Conservation (phyloP, 2,329 filamentous ascomycete species). For the Trichoderma brevicompactum region DNA sequence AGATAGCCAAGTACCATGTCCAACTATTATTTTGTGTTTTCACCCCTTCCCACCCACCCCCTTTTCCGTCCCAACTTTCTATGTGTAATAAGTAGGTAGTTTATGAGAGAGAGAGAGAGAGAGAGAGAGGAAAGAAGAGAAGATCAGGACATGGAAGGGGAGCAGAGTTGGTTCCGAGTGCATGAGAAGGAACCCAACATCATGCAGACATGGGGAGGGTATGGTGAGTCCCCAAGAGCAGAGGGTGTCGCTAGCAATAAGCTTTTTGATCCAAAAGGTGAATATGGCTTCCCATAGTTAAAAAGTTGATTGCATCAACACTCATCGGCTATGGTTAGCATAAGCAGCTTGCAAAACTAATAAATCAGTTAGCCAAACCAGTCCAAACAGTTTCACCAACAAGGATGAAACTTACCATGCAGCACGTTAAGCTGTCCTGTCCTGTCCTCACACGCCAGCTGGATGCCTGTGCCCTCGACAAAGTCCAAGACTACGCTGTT, state of each 20-base stretch:
- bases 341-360: conserved; percentile 46
- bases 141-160: conserved; percentile 4
- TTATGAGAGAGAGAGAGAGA: neutral
- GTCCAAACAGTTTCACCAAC: no score
- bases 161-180: neutral
- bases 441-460: conserved; percentile 67
- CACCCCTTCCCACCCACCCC: neutral
- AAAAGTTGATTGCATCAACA: conserved; percentile 16
- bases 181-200: conserved; percentile 13
- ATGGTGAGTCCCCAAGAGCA: neutral
- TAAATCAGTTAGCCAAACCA: conserved; percentile 31
- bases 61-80: conserved; percentile 4
- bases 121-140: neutral
- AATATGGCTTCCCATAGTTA: neutral
- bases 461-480: conserved; percentile 62
- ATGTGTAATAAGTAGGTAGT: neutral
- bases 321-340: conserved; percentile 41
- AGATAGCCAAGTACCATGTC: neutral
- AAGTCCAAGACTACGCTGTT: conserved; percentile 75
- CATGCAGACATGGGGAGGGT: conserved; percentile 8
- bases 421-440: conserved; percentile 60
- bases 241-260: neutral
- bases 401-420: conserved; percentile 47
- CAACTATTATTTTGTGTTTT: neutral
- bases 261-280: neutral